Percentiles rank a stretch among this genome's conserved stretches.
phyloP scores from a whole-genome alignment of 306 rosid species.

The Quercus glauca region DNA sequence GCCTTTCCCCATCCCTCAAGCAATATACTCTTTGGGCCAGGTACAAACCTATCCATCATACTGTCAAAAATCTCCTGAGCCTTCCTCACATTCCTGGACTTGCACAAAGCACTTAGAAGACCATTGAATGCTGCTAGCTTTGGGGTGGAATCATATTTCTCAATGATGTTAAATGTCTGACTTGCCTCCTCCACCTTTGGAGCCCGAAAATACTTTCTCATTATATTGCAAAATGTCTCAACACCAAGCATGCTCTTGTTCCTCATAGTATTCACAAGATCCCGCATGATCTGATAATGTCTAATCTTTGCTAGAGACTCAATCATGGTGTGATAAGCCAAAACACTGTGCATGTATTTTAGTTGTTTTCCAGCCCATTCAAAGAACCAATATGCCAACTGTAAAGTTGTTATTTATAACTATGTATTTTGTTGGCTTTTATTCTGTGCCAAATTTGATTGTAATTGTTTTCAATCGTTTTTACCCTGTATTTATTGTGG shows the following conservation, averaged over 20 bases:
- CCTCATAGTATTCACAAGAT: conserved; percentile 70
- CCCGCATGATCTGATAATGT: conserved; percentile 71
- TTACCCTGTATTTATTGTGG: no score
- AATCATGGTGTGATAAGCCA: conserved; percentile 73
- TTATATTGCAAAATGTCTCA: conserved; percentile 77
- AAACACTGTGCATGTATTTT: conserved; percentile 45
- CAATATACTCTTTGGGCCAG: conserved; percentile 73
- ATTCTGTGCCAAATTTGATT: no score
- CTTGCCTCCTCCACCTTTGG: conserved; percentile 73
- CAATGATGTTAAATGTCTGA: conserved; percentile 79
- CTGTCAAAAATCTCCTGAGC: conserved; percentile 82
- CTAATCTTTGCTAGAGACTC: conserved; percentile 76
- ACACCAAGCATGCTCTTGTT: conserved; percentile 54
- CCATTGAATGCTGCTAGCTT: conserved; percentile 74
- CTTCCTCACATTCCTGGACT: conserved; percentile 83
- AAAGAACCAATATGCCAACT: conserved; percentile 60
- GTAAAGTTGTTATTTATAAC: no score
- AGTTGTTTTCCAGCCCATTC: conserved; percentile 72
- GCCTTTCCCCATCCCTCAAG: conserved; percentile 86
- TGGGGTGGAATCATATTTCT: conserved; percentile 47
- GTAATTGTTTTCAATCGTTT: no score
- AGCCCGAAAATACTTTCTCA: conserved; percentile 80
- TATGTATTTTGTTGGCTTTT: no score
- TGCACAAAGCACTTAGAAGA: conserved; percentile 71
- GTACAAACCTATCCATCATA: conserved; percentile 56